Evolutionary conservation across 2,329 filamentous ascomycete genomes (phyloP).

Genomic region (Diatrype stigma): DNA sequence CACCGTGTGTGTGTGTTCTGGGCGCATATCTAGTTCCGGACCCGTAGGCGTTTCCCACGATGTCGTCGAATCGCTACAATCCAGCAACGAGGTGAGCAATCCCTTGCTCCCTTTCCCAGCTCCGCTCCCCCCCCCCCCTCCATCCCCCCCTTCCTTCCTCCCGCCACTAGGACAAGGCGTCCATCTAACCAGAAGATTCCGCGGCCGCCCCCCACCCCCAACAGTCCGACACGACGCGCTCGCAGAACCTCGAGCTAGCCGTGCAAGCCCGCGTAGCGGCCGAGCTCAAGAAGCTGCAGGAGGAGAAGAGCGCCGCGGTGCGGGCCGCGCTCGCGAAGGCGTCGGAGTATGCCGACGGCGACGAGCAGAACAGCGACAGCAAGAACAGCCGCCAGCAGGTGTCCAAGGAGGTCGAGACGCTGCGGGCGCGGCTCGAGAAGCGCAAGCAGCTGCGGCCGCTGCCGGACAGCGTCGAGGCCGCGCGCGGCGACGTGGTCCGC

Average conservation of each 20-base stretch:
- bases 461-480: conserved; percentile 68
- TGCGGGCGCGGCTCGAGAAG: conserved; percentile 56
- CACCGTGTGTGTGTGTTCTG: conserved; percentile 10
- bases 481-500: conserved; percentile 70
- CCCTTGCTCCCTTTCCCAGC: background rate
- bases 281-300: conserved; percentile 77
- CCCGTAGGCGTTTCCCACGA: conserved; percentile 67
- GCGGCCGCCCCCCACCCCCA: background rate
- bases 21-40: conserved; percentile 35
- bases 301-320: conserved; percentile 66
- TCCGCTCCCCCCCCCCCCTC: background rate
- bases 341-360: conserved; percentile 22
- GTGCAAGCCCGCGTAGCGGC: conserved; percentile 81
- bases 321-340: conserved; percentile 61
- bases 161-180: background rate
- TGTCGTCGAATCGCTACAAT: conserved; percentile 77
- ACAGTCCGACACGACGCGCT: conserved; percentile 84
- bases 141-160: background rate
- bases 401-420: conserved; percentile 54
- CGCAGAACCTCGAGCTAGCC: conserved; percentile 77
- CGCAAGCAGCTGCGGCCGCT: conserved; percentile 63
- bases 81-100: conserved; percentile 71
- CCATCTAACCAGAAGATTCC: background rate
- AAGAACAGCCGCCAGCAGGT: conserved; percentile 43
- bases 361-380: conserved; percentile 25